Base-by-base conservation (phyloP, 148 eudicot species). In the Nepenthes mirabilis region DNA sequence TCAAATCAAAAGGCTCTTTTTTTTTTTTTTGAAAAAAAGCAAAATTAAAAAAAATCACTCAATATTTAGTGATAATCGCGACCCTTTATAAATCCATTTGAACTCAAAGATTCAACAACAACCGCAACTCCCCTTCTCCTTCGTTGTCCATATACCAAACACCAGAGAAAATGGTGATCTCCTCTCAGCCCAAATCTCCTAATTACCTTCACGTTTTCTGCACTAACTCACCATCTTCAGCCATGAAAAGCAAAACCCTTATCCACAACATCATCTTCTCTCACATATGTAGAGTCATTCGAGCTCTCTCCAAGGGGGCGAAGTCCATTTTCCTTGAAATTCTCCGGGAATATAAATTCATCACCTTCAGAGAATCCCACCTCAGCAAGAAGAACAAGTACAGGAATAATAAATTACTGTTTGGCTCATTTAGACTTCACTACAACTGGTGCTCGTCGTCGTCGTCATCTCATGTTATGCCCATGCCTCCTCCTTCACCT, bases 401-500 rank as follows among this genome's bases (percentile, higher is more conserved):
- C 70, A 76, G 80, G 64, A 78, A 84, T 32, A 78, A 84, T 32
- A 89, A 86, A 65, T 74, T 86, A 40, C 68, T 79, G 3, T 76
- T 89, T 47, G 97, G 95, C 5, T 94, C 99, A 0, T 89, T 94
- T 64, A 69, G 99, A 56, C 74, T 89, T 4, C 90, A 94, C 58
- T 86, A 89, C 55, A 94, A 86, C 59, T 94, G 99, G 97, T 82
- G 97, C 56, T 80, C 90, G 4, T 82, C 86, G 3, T 77, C 90
- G 8, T 49, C 52, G 13, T 49, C 14, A 1, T 80, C 91, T 14
- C 96, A 86, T 62, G 86, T 84, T 47, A 61, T 81, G 66, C 96
- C 98, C 32, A 68, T 85, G 47, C 70, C 84, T 13, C 71, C 81
- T 14, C 74, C 79, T 11, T 72, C 81, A 14, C 74, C 79, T 11